Conservation (phyloP, 306 rosid species). For the Acacia confusa region DNA sequence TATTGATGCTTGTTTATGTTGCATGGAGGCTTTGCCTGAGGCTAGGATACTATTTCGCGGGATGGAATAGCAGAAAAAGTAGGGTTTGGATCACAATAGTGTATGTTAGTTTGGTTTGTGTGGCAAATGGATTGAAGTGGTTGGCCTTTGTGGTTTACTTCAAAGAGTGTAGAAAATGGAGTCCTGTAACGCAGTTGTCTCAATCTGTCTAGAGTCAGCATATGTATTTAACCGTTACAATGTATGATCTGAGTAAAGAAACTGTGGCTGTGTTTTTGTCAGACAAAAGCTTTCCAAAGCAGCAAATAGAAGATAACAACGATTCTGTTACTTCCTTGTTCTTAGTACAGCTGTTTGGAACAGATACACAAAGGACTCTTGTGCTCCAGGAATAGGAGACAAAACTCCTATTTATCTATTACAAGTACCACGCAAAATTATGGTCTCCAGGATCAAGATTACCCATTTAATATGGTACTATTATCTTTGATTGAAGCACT, state of each 20-base stretch:
- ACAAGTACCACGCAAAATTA: no score
- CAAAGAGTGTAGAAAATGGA: conserved; percentile 7
- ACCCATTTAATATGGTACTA: no score
- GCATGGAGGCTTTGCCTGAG: conserved; percentile 23
- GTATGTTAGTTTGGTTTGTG: conserved; percentile 2
- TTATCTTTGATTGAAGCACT: background rate
- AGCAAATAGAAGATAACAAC: no score
- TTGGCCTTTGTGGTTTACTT: conserved; percentile 25
- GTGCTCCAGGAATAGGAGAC: no score
- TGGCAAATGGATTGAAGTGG: conserved; percentile 21
- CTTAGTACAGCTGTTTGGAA: no score
- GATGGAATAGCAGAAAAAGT: background rate
- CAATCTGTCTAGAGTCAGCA: background rate
- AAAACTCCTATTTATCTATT: no score
- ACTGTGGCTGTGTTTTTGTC: no score
- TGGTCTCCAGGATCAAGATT: no score
- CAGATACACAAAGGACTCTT: no score
- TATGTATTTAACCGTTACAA: no score
- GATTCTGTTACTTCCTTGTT: background rate
- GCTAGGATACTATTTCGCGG: background rate
- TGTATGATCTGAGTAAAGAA: no score
- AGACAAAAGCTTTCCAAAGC: no score
- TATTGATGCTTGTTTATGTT: conserved; percentile 14
- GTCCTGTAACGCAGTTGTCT: background rate
- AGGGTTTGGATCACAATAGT: background rate